These are phyloP conservation scores for Penicillium griseofulvum DNA, from an alignment of 2,329 filamentous ascomycete species.

Conservation along the genomic window DNA sequence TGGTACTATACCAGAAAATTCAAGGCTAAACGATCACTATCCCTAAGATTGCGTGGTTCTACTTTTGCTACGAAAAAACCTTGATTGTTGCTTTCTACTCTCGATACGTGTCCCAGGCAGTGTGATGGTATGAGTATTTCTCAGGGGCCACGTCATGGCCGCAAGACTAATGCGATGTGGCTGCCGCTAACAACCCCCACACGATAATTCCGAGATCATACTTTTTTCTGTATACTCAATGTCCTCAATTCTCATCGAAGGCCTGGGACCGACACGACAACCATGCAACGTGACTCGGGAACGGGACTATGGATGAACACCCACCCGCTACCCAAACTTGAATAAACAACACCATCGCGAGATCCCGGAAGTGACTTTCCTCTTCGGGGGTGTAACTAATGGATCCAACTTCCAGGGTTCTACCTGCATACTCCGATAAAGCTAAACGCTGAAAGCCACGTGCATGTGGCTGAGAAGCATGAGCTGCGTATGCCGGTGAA, in stretches of 20 bases:
- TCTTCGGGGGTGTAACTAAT: not conserved
- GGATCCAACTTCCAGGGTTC: not conserved
- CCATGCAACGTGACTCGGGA: not conserved
- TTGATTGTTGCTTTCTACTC: not conserved
- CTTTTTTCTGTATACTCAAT: not conserved
- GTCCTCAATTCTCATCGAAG: not conserved
- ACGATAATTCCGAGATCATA: not conserved
- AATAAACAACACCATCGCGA: not conserved
- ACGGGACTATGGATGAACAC: not conserved
- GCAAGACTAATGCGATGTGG: not conserved
- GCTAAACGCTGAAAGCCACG: conserved; percentile 1
- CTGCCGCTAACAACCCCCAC: conserved; percentile 10
- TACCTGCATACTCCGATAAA: not conserved
- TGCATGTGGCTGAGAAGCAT: conserved; percentile 5
- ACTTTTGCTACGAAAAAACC: not conserved
- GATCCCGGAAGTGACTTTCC: not conserved
- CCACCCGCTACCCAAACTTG: not conserved
- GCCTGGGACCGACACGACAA: not conserved
- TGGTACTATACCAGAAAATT: not conserved
- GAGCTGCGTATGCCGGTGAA: not conserved
- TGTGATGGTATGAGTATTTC: conserved; percentile 13
- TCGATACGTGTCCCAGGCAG: not conserved
- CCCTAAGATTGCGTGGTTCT: not conserved
- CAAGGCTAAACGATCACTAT: not conserved
- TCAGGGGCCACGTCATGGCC: conserved; percentile 14